Conservation (phyloP, 169 alveolate species). For the Perkinsus chesapeaki region DNA sequence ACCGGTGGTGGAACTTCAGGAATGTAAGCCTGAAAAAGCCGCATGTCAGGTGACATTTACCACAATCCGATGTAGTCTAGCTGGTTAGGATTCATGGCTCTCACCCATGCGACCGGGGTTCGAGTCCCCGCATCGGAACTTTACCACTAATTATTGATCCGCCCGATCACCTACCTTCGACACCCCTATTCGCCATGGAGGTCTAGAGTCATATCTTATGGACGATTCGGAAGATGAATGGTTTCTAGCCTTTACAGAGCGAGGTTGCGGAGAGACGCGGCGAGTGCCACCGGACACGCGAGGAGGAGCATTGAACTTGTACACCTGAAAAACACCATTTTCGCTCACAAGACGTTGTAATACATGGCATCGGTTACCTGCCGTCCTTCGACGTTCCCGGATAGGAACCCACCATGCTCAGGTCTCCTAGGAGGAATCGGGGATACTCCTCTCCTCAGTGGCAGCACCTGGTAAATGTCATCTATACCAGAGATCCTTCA, state of each 20-base stretch:
- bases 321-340: too few relatives aligned
- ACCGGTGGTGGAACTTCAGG: neutral
- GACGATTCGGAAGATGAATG: neutral
- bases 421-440: too few relatives aligned
- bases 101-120: neutral
- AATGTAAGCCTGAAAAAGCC: neutral
- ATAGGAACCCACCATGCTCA: too few relatives aligned
- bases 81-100: neutral
- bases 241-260: neutral
- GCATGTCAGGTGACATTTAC: too few relatives aligned
- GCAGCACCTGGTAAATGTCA: too few relatives aligned
- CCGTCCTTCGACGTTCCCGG: too few relatives aligned
- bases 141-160: neutral
- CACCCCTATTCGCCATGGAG: neutral
- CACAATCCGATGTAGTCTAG: neutral
- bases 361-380: too few relatives aligned
- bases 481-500: too few relatives aligned
- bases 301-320: too few relatives aligned
- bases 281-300: too few relatives aligned
- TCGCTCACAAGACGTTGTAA: too few relatives aligned
- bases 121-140: neutral
- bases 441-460: too few relatives aligned
- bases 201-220: neutral
- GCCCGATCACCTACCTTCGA: neutral
- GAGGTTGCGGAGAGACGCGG: neutral